A percentile compares a stretch with the other conserved stretches of the same genome.
Evolutionary conservation across 768 basidiomycete species (phyloP).

Genomic region (Chalciporus pseudorubinellus): DNA sequence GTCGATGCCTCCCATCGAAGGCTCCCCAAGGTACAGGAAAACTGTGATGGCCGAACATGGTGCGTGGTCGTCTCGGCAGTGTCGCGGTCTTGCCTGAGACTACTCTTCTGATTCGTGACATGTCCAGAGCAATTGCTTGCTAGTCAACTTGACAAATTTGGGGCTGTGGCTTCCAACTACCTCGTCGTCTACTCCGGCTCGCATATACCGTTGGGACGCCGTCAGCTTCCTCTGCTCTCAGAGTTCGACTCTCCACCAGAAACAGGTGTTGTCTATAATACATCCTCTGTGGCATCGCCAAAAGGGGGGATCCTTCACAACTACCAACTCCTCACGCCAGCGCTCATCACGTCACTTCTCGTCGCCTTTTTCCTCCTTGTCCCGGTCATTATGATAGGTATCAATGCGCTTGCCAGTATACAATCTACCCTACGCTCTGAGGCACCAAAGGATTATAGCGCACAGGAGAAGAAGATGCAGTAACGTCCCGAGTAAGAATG

Average conservation of each 20-base stretch:
- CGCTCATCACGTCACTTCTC: constrained; percentile 63
- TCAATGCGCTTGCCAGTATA: constrained; percentile 68
- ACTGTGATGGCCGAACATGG: constrained; percentile 52
- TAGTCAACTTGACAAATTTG: constrained; percentile 47
- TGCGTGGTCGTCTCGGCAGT: constrained; percentile 30
- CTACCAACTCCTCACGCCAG: constrained; percentile 78
- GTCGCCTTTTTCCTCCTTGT: constrained; percentile 65
- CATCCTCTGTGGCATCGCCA: constrained; percentile 31
- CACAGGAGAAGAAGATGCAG: constrained; percentile 75
- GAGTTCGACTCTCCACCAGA: constrained; percentile 29
- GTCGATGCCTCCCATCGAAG: constrained; percentile 49
- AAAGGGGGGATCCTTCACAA: constrained; percentile 63
- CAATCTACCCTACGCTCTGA: constrained; percentile 66
- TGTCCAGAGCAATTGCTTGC: constrained; percentile 44
- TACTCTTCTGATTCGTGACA: constrained; percentile 2
- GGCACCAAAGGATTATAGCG: constrained; percentile 61
- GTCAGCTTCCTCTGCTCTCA: constrained; percentile 35
- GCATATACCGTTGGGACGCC: constrained; percentile 39
- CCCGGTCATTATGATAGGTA: constrained; percentile 61
- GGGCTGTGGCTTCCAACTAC: constrained; percentile 52
- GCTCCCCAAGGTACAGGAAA: constrained; percentile 44
- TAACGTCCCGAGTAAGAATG: constrained; percentile 33
- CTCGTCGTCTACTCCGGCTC: constrained; percentile 68
- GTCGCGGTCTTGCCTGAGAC: no score
- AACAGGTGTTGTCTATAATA: constrained; percentile 26